Evolutionary conservation across 257 asterid species (phyloP).

Genomic region (Solanum bulbocastanum): DNA sequence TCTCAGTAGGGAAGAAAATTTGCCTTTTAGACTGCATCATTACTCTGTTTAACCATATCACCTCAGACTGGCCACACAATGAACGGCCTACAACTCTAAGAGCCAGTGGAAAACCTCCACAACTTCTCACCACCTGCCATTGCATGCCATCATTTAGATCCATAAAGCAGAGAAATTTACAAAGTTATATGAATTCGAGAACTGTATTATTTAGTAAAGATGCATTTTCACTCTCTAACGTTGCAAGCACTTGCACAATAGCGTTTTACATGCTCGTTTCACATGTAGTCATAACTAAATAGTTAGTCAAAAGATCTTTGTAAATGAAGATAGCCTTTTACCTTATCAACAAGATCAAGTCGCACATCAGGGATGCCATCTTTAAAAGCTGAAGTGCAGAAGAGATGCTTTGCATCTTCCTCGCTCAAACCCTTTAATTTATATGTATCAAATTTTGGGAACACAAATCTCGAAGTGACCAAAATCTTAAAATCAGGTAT

Average conservation of each 20-base stretch:
- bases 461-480: conserved; percentile 24
- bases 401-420: conserved; percentile 16
- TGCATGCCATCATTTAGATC: neutral
- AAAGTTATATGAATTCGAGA: neutral
- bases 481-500: conserved; percentile 12
- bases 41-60: conserved; percentile 9
- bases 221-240: neutral
- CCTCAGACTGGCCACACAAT: conserved; percentile 14
- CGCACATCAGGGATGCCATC: conserved; percentile 4
- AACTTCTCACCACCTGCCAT: conserved; percentile 18
- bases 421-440: conserved; percentile 15
- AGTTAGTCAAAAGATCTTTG: neutral
- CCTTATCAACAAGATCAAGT: conserved; percentile 20
- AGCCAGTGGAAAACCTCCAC: conserved; percentile 30
- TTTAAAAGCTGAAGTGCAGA: conserved; percentile 16
- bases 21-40: conserved; percentile 6
- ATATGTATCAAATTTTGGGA: conserved; percentile 15
- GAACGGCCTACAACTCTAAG: conserved; percentile 27
- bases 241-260: neutral
- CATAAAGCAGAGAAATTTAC: neutral
- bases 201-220: neutral
- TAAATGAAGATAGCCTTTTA: neutral
- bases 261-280: neutral
- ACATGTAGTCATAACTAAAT: neutral
- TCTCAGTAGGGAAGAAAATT: conserved; percentile 10